These are phyloP conservation scores for Trametopsis cervina DNA, from an alignment of 768 basidiomycete genomes.

Conservation along the genomic window DNA sequence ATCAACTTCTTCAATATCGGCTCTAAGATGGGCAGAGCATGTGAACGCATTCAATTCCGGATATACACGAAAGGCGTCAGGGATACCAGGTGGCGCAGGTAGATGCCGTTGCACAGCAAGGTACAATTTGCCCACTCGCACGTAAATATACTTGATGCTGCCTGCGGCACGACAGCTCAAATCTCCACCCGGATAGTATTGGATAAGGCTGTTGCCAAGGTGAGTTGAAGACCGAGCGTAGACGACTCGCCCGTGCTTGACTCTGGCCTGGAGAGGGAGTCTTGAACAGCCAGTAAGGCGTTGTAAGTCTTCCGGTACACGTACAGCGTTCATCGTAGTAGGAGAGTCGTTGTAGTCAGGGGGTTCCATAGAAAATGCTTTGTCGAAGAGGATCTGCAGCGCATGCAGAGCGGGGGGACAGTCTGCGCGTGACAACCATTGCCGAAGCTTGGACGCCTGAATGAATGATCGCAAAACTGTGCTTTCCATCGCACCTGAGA, in stretches of 20 bases:
- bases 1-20: constrained; percentile 1
- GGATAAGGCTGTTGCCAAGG: constrained; percentile 5
- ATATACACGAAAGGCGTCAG: constrained; percentile 1
- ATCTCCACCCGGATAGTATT: background rate
- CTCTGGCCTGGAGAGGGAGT: background rate
- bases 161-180: background rate
- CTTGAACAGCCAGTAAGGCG: background rate
- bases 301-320: background rate
- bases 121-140: background rate
- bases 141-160: constrained; percentile 9
- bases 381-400: constrained; percentile 2
- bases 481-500: constrained; percentile 3
- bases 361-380: background rate
- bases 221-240: background rate
- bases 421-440: constrained; percentile 6
- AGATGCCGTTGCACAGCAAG: constrained; percentile 5
- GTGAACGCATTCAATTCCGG: background rate
- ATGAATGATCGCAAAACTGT: constrained; percentile 7
- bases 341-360: background rate
- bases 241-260: background rate
- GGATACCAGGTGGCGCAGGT: background rate
- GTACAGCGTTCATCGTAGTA: background rate
- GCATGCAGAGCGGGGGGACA: background rate
- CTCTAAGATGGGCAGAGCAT: background rate
- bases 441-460: constrained; percentile 2